These are phyloP conservation scores for Lycium ferocissimum DNA, from an alignment of 257 asterid species.

Conservation along the genomic window DNA sequence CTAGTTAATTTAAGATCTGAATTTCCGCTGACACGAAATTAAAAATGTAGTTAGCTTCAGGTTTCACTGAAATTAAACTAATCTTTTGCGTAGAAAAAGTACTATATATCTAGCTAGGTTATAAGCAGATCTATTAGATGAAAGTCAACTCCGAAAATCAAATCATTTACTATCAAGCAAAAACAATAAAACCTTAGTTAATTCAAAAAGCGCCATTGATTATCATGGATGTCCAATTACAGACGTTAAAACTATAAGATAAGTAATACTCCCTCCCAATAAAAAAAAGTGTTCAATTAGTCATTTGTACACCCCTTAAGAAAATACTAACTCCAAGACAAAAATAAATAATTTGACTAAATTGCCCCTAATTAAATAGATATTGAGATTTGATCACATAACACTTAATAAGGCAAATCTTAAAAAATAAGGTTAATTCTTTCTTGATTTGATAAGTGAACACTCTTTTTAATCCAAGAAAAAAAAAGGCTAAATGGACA, in stretches of 20 bases:
- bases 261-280: too few species aligned
- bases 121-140: neutral
- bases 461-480: too few species aligned
- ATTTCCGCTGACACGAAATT: constrained; percentile 21
- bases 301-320: too few species aligned
- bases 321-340: too few species aligned
- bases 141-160: neutral
- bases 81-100: neutral
- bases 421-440: too few species aligned
- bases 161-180: neutral
- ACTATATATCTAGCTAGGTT: neutral
- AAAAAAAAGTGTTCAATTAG: too few species aligned
- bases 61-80: neutral
- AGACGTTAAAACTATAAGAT: neutral
- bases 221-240: neutral
- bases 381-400: too few species aligned
- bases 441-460: too few species aligned
- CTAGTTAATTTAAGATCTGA: neutral
- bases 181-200: neutral
- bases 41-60: neutral
- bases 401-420: too few species aligned
- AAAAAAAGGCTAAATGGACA: too few species aligned
- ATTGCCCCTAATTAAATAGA: too few species aligned
- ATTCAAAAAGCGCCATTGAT: neutral
- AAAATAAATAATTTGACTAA: too few species aligned